These are phyloP conservation scores for Euphorbia lathyris DNA, from an alignment of 345 rosid species.

Conservation along the genomic window DNA sequence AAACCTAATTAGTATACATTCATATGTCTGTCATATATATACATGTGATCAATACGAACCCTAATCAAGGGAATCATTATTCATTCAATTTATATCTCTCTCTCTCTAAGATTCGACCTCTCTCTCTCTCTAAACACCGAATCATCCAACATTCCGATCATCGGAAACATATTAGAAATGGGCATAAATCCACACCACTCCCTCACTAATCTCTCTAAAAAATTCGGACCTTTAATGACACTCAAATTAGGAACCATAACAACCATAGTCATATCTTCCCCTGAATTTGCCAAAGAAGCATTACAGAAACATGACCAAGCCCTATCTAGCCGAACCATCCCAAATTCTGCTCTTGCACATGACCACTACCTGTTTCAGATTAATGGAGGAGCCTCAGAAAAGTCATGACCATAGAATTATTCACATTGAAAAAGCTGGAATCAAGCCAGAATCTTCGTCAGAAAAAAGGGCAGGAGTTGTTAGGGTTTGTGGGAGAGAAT, in stretches of 20 bases:
- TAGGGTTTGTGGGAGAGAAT: background rate
- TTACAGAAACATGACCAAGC: slow-evolving; percentile 13
- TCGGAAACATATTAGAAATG: slow-evolving; percentile 8
- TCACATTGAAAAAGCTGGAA: slow-evolving; percentile 14
- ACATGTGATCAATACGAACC: too few species aligned
- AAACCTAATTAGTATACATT: too few species aligned
- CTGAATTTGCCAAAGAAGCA: slow-evolving; percentile 3
- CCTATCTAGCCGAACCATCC: slow-evolving; percentile 1
- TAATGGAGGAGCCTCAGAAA: slow-evolving; percentile 19
- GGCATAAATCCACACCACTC: slow-evolving; percentile 5
- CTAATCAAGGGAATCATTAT: too few species aligned
- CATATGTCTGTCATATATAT: too few species aligned
- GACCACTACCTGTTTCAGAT: background rate
- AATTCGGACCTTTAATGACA: slow-evolving; percentile 11
- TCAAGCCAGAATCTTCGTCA: slow-evolving; percentile 12
- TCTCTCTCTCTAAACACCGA: too few species aligned
- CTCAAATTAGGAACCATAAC: slow-evolving; percentile 5
- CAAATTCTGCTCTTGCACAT: background rate
- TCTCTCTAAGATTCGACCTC: too few species aligned
- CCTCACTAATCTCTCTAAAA: slow-evolving; percentile 3
- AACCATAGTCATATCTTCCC: background rate
- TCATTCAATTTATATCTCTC: too few species aligned
- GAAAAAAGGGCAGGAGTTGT: slow-evolving; percentile 10
- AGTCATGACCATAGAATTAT: background rate
- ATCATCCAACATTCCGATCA: too few species aligned